Evolutionary conservation across 257 asterid genomes (phyloP), one percentile per base, ranked within the genome.

Genomic region (Solanum infundibuliforme): DNA sequence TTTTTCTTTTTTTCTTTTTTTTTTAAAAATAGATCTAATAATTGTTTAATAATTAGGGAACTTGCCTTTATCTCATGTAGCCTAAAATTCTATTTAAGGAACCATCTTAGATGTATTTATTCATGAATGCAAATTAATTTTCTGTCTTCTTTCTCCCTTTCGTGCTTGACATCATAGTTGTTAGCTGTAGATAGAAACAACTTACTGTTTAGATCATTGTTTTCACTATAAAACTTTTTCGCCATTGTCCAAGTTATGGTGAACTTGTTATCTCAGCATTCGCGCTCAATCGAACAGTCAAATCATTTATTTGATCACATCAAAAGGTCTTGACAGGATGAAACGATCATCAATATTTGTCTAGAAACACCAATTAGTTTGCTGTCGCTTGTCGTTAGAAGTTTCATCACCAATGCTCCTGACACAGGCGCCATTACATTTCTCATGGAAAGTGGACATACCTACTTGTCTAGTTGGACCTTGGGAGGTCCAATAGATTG

Each of bases 91-190:
- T 81, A 16, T 46, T 81, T 5, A 81, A 81, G 85, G 68, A 81
- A 81, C 68, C 85, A 46, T 46, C 85, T 81, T 27, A 35, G 60
- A 81, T 81, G 68, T 46, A 81, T 27, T 81, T 81, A 27, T 29
- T 46, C 85, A 29, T 81, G 32, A 29, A 43, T 46, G 10, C 68
- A 81, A 81, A 46, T 29, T 43, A 81, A 43, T 43, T 27, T 16
- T 81, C 25, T 81, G 39, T 27, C 68, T 29, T 43, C 36, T 77
- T 27, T 79, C 65, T 77, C 36, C 62, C 34, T 41, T 77, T 39
- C 23, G 38, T 21, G 25, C 36, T 77, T 41, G 66, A 10, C 41
- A 16, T 81, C 66, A 29, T 81, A 27, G 85, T 46, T 79, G 16
- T 46, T 46, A 41, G 39, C 38, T 81, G 68, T 79, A 46, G 14